phyloP scores from a whole-genome alignment of 768 basidiomycete species.

The Termitomyces heimii region DNA sequence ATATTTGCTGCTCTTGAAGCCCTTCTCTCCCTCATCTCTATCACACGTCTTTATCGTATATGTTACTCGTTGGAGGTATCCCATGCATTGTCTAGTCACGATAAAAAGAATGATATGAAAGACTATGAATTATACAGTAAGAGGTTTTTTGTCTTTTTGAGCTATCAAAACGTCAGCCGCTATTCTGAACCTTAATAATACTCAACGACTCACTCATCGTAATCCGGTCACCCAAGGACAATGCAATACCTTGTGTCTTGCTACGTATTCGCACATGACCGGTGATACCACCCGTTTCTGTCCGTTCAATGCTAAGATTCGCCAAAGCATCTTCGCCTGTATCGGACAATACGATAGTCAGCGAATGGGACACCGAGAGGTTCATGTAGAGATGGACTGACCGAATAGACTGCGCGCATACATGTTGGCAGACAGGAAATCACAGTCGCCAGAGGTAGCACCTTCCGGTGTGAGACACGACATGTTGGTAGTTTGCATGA shows the following conservation, averaged over 20 bases:
- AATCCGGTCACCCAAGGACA: conserved; percentile 89
- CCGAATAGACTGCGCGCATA: conserved; percentile 94
- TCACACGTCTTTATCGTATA: not conserved
- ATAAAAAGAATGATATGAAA: conserved; percentile 4
- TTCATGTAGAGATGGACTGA: conserved; percentile 27
- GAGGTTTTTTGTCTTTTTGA: conserved; percentile 35
- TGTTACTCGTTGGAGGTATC: not conserved
- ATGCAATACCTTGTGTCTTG: conserved; percentile 96
- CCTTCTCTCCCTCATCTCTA: not conserved
- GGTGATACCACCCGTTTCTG: conserved; percentile 72
- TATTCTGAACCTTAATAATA: not conserved
- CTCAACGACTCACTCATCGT: conserved; percentile 44
- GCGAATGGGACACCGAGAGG: not conserved
- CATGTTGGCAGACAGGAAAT: conserved; percentile 95
- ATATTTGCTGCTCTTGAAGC: too few species aligned
- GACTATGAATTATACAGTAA: conserved; percentile 23
- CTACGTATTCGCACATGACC: conserved; percentile 96
- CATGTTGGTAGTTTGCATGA: conserved; percentile 98
- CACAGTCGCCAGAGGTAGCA: conserved; percentile 91
- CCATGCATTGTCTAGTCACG: conserved; percentile 2
- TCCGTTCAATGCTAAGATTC: conserved; percentile 88
- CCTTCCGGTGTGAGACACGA: conserved; percentile 94
- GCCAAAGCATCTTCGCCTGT: conserved; percentile 93
- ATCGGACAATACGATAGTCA: not conserved
- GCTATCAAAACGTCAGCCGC: conserved; percentile 17